These are phyloP conservation scores for Rhizopus sp. DNA, from an alignment of 371 early-diverging fungal genomes.

Conservation along the genomic window DNA sequence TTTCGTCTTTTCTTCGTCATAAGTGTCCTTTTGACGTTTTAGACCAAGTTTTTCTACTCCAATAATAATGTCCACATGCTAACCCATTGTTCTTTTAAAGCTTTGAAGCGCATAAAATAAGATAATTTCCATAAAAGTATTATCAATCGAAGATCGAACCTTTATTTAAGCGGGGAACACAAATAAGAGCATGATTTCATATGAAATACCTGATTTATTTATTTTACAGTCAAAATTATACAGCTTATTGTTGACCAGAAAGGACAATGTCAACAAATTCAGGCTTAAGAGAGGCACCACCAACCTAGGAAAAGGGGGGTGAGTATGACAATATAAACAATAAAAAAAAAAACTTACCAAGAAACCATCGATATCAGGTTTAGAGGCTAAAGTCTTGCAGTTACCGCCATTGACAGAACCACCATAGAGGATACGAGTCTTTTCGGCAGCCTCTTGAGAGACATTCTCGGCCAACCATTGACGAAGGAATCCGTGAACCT, in stretches of 20 bases:
- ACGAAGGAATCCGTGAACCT: constrained; percentile 91
- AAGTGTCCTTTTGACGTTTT: too few relatives aligned
- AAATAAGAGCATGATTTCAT: constrained; percentile 19
- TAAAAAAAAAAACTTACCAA: constrained; percentile 60
- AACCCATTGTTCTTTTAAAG: too few relatives aligned
- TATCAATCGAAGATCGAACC: too few relatives aligned
- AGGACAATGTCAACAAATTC: constrained; percentile 78
- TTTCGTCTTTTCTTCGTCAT: too few relatives aligned
- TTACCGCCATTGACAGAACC: constrained; percentile 88
- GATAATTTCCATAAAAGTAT: too few relatives aligned
- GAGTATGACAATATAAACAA: background rate
- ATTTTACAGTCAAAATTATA: background rate
- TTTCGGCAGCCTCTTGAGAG: constrained; percentile 78
- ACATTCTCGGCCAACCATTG: constrained; percentile 85
- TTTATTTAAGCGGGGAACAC: background rate
- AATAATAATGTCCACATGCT: too few relatives aligned
- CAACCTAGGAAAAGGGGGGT: constrained; percentile 56
- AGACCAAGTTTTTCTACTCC: too few relatives aligned
- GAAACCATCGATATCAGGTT: constrained; percentile 98
- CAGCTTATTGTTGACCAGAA: constrained; percentile 41
- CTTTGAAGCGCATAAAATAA: too few relatives aligned
- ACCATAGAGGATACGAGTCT: constrained; percentile 97
- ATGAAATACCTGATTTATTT: constrained; percentile 1
- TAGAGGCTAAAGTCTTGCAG: constrained; percentile 54
- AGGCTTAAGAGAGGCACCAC: constrained; percentile 96